Percentiles rank a stretch among this genome's conserved stretches.
These are phyloP conservation scores for Austropuccinia psidii DNA, from an alignment of 1,284 basidiomycete species.

Conservation along the genomic window DNA sequence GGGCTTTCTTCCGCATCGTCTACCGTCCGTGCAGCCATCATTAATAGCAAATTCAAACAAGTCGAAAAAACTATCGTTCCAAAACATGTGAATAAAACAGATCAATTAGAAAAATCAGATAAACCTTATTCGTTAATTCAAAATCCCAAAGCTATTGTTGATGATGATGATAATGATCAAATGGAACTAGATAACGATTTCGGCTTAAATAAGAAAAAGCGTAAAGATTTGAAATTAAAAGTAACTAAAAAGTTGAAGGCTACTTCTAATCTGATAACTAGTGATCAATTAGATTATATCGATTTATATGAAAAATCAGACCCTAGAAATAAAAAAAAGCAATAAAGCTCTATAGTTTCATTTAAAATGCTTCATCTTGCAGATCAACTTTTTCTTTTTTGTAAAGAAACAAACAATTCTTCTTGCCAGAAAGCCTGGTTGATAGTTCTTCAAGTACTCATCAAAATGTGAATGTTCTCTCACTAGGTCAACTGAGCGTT, in stretches of 20 bases:
- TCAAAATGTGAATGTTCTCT: no score
- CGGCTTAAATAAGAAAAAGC: background rate
- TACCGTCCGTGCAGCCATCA: background rate
- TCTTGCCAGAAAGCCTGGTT: no score
- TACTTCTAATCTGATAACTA: background rate
- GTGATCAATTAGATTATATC: background rate
- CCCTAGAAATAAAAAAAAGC: conserved; percentile 3
- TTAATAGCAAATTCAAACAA: conserved; percentile 13
- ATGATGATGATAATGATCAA: background rate
- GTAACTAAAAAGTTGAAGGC: background rate
- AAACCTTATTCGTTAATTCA: conserved; percentile 2
- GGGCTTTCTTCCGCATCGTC: conserved; percentile 11
- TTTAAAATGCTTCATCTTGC: background rate
- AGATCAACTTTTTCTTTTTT: no score
- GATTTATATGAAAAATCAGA: conserved; percentile 6
- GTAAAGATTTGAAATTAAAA: background rate
- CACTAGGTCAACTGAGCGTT: no score
- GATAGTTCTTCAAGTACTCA: no score
- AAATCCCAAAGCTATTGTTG: background rate
- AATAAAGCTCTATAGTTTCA: background rate
- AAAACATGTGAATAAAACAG: conserved; percentile 1
- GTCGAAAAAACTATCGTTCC: background rate
- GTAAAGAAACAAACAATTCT: no score
- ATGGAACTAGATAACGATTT: conserved; percentile 4
- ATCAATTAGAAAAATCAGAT: background rate